Percentiles rank a stretch among this genome's conserved stretches.
These are phyloP conservation scores for Curvularia spicifera DNA, from an alignment of 2,329 filamentous ascomycete species.

Conservation along the genomic window DNA sequence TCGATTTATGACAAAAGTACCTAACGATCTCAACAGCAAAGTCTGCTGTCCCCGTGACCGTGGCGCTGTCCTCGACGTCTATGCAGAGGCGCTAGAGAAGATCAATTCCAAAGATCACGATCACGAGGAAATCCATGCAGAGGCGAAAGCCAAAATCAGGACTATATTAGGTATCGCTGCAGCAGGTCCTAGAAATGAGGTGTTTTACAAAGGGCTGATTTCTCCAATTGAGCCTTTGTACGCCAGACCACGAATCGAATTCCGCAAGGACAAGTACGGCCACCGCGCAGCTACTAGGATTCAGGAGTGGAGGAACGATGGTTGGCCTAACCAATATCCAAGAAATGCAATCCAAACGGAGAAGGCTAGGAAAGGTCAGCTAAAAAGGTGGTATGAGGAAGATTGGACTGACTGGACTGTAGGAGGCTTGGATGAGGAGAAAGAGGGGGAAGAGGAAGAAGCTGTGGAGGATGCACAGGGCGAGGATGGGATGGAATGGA, in stretches of 20 bases:
- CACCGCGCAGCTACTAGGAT: conserved; percentile 15
- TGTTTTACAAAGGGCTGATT: conserved; percentile 15
- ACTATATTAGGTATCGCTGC: conserved; percentile 14
- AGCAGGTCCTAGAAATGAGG: conserved; percentile 12
- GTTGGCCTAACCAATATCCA: conserved; percentile 19
- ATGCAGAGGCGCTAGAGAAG: not conserved
- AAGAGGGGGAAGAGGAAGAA: not conserved
- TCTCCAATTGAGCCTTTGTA: conserved; percentile 25
- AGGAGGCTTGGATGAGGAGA: not conserved
- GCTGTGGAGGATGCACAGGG: too few species aligned
- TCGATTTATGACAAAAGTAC: not conserved
- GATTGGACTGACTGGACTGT: not conserved
- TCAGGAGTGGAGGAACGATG: conserved; percentile 26
- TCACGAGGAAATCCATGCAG: conserved; percentile 7
- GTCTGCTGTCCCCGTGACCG: conserved; percentile 1
- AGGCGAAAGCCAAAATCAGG: conserved; percentile 15
- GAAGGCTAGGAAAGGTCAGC: not conserved
- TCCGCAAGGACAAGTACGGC: not conserved
- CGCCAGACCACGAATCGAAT: conserved; percentile 23
- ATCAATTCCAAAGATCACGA: conserved; percentile 3
- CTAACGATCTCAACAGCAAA: not conserved
- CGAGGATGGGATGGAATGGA: not conserved
- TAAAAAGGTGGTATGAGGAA: not conserved
- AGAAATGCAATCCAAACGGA: not conserved
- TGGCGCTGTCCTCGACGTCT: not conserved